Percentiles rank a stretch among this genome's conserved stretches.
Evolutionary conservation across 331 rosid genomes (phyloP).

Genomic region (Prunus yedoensis): DNA sequence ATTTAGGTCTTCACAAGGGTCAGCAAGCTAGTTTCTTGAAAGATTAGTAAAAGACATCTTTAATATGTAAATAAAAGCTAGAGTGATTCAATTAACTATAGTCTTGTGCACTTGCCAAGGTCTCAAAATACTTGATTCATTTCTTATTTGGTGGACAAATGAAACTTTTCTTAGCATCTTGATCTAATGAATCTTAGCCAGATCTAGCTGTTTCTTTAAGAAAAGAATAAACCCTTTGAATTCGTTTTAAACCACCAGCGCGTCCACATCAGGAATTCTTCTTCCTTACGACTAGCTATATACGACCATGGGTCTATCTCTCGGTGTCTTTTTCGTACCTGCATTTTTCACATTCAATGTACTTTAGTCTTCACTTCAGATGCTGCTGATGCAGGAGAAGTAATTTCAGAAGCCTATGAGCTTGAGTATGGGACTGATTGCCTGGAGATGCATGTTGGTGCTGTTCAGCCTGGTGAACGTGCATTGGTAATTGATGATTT

Average conservation of each 20-base stretch:
- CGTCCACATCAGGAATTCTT: background rate
- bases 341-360: background rate
- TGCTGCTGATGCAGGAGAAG: conserved; percentile 55
- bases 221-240: background rate
- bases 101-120: too few species aligned
- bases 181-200: too few species aligned
- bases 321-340: background rate
- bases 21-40: background rate
- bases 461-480: conserved; percentile 79
- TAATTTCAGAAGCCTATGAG: conserved; percentile 72
- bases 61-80: too few species aligned
- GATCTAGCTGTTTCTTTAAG: too few species aligned
- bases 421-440: conserved; percentile 91
- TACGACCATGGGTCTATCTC: background rate
- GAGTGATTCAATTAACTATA: too few species aligned
- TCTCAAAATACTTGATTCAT: too few species aligned
- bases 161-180: too few species aligned
- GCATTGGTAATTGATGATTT: conserved; percentile 84
- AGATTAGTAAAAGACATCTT: background rate
- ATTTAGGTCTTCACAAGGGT: background rate
- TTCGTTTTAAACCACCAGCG: background rate
- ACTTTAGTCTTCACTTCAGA: background rate
- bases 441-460: conserved; percentile 87
- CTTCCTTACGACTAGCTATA: background rate
- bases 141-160: too few species aligned